Evolutionary conservation across 805 yeast genomes (phyloP).

Genomic region (Starmerella sp.): DNA sequence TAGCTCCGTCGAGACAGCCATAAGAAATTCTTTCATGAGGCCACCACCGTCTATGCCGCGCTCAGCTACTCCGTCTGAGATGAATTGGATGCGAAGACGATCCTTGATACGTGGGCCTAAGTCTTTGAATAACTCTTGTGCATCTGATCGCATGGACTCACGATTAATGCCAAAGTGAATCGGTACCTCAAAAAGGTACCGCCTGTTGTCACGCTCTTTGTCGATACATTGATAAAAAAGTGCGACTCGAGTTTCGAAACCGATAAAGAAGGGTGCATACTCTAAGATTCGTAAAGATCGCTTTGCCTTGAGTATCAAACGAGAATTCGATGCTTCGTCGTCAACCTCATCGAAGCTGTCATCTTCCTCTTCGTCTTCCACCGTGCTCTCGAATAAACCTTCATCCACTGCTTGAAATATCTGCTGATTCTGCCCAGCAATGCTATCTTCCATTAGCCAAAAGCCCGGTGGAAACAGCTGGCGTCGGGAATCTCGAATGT

Average conservation of each 20-base stretch:
- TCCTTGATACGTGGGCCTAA: conserved; percentile 48
- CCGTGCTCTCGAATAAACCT: neutral
- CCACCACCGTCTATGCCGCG: conserved; percentile 98
- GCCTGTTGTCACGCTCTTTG: conserved; percentile 33
- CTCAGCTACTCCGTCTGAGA: conserved; percentile 61
- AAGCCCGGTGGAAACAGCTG: conserved; percentile 39
- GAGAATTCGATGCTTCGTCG: conserved; percentile 3
- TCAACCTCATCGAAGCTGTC: conserved; percentile 19
- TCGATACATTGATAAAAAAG: conserved; percentile 56
- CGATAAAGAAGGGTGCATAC: conserved; percentile 66
- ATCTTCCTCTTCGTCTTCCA: conserved; percentile 22
- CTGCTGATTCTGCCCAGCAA: neutral
- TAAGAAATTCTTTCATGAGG: conserved; percentile 78
- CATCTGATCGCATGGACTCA: conserved; percentile 62
- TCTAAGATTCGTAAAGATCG: conserved; percentile 41
- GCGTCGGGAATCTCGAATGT: conserved; percentile 54
- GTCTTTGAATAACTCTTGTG: conserved; percentile 46
- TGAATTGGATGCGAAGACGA: conserved; percentile 52
- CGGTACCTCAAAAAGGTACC: neutral
- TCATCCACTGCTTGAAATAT: conserved; percentile 1
- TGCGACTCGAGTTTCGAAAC: conserved; percentile 62
- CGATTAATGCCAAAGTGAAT: conserved; percentile 38
- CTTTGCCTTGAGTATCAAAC: neutral
- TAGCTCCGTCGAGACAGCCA: conserved; percentile 58
- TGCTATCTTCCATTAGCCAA: conserved; percentile 39